Evolutionary conservation across 306 rosid genomes (phyloP).

Genomic region (Fagus sylvatica): DNA sequence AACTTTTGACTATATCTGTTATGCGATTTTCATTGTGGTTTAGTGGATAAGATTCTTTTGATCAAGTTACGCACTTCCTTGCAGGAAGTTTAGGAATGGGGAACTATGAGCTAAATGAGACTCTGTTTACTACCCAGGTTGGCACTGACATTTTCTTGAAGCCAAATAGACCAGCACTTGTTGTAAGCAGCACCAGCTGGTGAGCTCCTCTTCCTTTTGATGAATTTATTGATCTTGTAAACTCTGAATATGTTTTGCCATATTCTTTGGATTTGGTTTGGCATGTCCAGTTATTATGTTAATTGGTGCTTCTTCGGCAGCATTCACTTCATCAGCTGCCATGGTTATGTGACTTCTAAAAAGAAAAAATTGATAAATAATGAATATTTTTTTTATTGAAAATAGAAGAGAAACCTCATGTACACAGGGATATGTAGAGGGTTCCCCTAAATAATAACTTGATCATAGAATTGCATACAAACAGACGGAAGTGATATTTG

Average conservation of each 20-base stretch:
- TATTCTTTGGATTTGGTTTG: neutral
- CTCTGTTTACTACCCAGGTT: constrained; percentile 54
- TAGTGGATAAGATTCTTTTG: constrained; percentile 9
- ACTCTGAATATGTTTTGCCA: neutral
- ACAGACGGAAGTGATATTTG: too few relatives aligned
- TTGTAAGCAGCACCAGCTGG: constrained; percentile 99
- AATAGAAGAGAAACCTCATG: too few relatives aligned
- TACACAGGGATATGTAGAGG: too few relatives aligned
- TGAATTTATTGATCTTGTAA: constrained; percentile 6
- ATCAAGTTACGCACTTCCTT: constrained; percentile 21
- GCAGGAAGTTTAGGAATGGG: constrained; percentile 43
- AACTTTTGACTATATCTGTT: constrained; percentile 4
- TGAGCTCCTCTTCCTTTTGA: constrained; percentile 29
- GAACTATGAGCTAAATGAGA: constrained; percentile 47
- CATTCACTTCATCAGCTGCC: neutral
- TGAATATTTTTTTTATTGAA: too few relatives aligned
- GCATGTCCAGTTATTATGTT: neutral
- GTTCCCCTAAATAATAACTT: too few relatives aligned
- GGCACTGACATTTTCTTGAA: constrained; percentile 49
- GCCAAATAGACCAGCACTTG: constrained; percentile 80
- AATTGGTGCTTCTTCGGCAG: neutral
- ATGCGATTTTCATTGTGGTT: neutral
- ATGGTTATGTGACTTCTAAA: neutral
- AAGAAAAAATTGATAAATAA: too few relatives aligned
- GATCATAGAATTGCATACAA: too few relatives aligned